phyloP scores from a whole-genome alignment of 1,284 basidiomycete species.

The Cutaneotrichosporon spelunceum region DNA sequence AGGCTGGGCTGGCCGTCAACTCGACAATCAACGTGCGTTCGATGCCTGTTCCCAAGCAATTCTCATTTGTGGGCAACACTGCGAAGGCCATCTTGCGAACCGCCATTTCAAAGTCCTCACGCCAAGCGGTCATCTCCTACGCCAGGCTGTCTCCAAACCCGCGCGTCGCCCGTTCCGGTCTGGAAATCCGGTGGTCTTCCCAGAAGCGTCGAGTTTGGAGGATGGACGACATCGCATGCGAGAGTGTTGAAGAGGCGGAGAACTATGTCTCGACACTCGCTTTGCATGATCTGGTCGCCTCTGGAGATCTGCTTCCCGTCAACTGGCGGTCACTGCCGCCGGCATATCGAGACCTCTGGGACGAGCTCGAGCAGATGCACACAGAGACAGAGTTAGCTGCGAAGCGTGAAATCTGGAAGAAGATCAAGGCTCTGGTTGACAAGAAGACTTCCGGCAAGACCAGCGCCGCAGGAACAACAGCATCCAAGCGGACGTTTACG shows the following conservation, averaged over 20 bases:
- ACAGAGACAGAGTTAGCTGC: constrained; percentile 62
- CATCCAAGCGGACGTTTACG: not conserved
- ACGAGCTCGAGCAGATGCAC: constrained; percentile 71
- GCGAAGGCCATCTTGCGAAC: constrained; percentile 37
- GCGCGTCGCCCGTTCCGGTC: constrained; percentile 66
- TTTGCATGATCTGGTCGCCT: constrained; percentile 68
- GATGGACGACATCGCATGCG: constrained; percentile 84
- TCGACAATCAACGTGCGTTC: constrained; percentile 64
- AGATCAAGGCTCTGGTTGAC: constrained; percentile 62
- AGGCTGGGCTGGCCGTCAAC: constrained; percentile 51
- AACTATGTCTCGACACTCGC: constrained; percentile 87
- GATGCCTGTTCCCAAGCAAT: constrained; percentile 76
- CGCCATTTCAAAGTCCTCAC: constrained; percentile 56
- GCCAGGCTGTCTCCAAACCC: constrained; percentile 62
- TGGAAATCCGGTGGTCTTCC: constrained; percentile 68
- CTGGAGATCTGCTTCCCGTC: constrained; percentile 30
- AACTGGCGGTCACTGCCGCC: constrained; percentile 66
- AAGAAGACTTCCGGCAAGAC: constrained; percentile 50
- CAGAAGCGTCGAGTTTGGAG: constrained; percentile 65
- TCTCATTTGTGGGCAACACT: constrained; percentile 55
- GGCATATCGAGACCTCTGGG: constrained; percentile 86
- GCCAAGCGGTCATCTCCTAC: constrained; percentile 71
- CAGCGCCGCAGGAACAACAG: not conserved
- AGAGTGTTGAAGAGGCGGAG: constrained; percentile 74
- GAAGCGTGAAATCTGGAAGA: constrained; percentile 70